A percentile compares a stretch with the other conserved stretches of the same genome.
Conservation (phyloP, 2,329 filamentous ascomycete genomes). For the Botrytis medusae region DNA sequence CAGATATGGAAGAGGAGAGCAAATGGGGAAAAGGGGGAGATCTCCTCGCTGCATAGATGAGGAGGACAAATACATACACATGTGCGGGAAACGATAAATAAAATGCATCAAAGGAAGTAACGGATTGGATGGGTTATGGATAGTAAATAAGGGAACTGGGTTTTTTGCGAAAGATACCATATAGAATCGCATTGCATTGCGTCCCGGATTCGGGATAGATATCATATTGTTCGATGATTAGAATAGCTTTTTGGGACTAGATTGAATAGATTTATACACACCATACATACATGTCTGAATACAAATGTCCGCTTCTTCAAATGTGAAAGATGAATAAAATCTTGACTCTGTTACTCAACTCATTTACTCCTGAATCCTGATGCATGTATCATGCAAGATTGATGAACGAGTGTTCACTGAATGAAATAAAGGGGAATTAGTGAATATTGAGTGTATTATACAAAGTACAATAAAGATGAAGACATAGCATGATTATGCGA, state of each 20-base stretch:
- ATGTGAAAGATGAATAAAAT: not conserved
- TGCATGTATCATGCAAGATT: not conserved
- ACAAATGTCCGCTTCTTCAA: not conserved
- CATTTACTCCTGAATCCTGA: no score
- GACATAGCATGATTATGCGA: not conserved
- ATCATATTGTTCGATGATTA: not conserved
- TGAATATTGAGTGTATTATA: not conserved
- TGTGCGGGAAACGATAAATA: not conserved
- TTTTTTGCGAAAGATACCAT: conserved; percentile 18
- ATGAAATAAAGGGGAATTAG: not conserved
- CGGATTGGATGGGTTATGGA: not conserved
- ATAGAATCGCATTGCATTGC: not conserved
- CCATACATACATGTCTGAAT: not conserved
- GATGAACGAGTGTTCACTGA: not conserved
- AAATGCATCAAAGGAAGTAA: not conserved
- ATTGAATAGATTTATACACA: not conserved
- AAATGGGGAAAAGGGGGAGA: not conserved
- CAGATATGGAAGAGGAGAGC: not conserved
- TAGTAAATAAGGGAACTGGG: not conserved
- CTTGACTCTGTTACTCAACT: not conserved
- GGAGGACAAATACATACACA: not conserved
- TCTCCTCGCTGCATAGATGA: not conserved
- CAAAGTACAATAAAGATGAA: not conserved
- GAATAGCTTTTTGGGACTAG: not conserved
- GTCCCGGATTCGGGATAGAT: not conserved